These are phyloP conservation scores for Aspergillus coremiiformis DNA, from an alignment of 495 filamentous ascomycete species.

Conservation along the genomic window DNA sequence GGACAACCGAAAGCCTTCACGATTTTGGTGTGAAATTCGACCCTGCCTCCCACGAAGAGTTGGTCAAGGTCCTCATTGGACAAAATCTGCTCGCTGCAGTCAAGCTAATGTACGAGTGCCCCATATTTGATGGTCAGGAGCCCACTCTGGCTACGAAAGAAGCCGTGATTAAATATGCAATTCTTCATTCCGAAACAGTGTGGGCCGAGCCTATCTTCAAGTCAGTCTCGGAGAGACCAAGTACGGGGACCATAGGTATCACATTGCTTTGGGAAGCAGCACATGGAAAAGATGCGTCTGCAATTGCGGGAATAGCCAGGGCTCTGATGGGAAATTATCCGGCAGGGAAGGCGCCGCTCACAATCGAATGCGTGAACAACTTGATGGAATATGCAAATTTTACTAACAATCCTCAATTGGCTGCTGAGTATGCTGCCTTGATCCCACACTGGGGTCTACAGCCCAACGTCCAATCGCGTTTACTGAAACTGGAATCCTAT, in stretches of 20 bases:
- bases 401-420: constrained; percentile 60
- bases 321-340: constrained; percentile 35
- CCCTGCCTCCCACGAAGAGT: constrained; percentile 30
- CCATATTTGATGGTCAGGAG: constrained; percentile 32
- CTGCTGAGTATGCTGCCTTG: constrained; percentile 62
- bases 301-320: constrained; percentile 60
- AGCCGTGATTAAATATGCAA: constrained; percentile 47
- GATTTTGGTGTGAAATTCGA: constrained; percentile 30
- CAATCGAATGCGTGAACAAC: constrained; percentile 64
- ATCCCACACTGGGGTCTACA: constrained; percentile 53
- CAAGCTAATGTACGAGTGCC: constrained; percentile 49
- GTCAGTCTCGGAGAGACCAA: constrained; percentile 44
- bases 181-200: constrained; percentile 49
- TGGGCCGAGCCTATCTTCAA: constrained; percentile 61
- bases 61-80: constrained; percentile 29
- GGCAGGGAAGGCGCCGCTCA: constrained; percentile 39
- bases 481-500: constrained; percentile 69
- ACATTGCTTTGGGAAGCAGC: constrained; percentile 70
- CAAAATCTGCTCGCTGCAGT: constrained; percentile 31
- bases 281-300: constrained; percentile 60
- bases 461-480: constrained; percentile 56
- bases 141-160: constrained; percentile 42
- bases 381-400: constrained; percentile 68
- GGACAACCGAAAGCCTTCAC: constrained; percentile 22
- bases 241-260: constrained; percentile 55